These are phyloP conservation scores for Panellus pusillus DNA, from an alignment of 768 basidiomycete species.

Conservation along the genomic window DNA sequence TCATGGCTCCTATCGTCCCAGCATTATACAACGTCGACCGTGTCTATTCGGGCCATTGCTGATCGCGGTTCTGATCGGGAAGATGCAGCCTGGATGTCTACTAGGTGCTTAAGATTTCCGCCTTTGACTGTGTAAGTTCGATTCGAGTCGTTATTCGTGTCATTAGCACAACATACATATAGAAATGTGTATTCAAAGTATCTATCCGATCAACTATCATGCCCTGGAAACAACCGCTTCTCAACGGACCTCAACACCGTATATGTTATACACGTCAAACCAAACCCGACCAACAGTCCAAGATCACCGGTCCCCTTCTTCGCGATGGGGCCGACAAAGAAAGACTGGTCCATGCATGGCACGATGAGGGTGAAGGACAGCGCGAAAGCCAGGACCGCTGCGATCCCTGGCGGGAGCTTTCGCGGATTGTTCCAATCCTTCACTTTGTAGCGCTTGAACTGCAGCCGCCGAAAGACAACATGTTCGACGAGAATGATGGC, in stretches of 20 bases:
- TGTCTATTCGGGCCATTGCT: too few species aligned
- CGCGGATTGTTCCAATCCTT: constrained; percentile 54
- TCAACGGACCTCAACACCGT: constrained; percentile 45
- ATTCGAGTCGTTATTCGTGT: too few species aligned
- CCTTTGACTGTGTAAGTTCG: too few species aligned
- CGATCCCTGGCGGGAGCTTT: constrained; percentile 59
- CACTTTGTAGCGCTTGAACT: constrained; percentile 49
- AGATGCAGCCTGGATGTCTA: too few species aligned
- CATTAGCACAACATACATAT: too few species aligned
- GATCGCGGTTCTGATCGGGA: too few species aligned
- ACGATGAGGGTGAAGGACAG: constrained; percentile 58
- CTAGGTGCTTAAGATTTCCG: too few species aligned
- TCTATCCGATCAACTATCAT: background rate
- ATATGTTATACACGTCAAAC: constrained; percentile 48
- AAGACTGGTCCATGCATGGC: constrained; percentile 70
- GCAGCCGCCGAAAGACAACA: constrained; percentile 54
- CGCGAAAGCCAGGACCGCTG: constrained; percentile 54
- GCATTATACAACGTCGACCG: too few species aligned
- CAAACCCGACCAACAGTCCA: constrained; percentile 63
- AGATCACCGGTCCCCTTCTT: constrained; percentile 62
- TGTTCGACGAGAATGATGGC: constrained; percentile 68
- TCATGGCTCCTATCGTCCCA: too few species aligned
- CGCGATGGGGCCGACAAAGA: constrained; percentile 72
- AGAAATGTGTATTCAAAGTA: too few species aligned
- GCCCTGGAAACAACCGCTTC: constrained; percentile 20